These are phyloP conservation scores for Sesbania bispinosa DNA, from an alignment of 306 rosid species.

Conservation along the genomic window DNA sequence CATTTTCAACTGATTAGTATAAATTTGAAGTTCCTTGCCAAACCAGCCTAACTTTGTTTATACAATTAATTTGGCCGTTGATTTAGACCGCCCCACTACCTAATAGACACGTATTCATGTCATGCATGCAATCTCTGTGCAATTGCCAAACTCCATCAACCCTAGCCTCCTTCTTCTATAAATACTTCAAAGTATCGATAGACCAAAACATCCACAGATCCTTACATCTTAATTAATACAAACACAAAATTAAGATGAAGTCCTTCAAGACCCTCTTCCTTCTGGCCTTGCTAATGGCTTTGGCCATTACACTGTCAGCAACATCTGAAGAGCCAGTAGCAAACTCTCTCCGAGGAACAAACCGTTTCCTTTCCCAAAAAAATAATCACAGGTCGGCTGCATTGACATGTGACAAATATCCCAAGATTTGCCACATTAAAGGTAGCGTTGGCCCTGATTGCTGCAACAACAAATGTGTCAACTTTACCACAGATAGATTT, in stretches of 20 bases:
- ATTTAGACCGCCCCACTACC: constrained; percentile 41
- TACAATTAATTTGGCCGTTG: constrained; percentile 15
- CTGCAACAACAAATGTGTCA: constrained; percentile 55
- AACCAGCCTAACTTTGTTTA: constrained; percentile 32
- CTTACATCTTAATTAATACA: constrained; percentile 1
- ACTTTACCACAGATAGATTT: constrained; percentile 27
- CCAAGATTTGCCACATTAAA: constrained; percentile 36
- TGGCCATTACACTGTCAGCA: constrained; percentile 33
- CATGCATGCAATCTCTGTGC: not conserved
- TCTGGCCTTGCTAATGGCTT: constrained; percentile 40
- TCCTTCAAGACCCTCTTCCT: constrained; percentile 29
- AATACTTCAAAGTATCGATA: constrained; percentile 24
- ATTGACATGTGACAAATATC: constrained; percentile 47
- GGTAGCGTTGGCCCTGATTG: constrained; percentile 44
- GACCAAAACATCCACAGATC: constrained; percentile 1
- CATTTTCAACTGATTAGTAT: not conserved
- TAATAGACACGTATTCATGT: not conserved
- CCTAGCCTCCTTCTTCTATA: constrained; percentile 22
- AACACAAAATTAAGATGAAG: constrained; percentile 28
- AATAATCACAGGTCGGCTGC: not conserved
- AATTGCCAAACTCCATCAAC: not conserved
- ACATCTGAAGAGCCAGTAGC: not conserved
- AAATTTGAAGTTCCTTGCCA: constrained; percentile 3
- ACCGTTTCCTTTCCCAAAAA: constrained; percentile 32
- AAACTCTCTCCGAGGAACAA: constrained; percentile 27